Percentiles rank a stretch among this genome's conserved stretches.
Evolutionary conservation across 306 rosid genomes (phyloP).

Genomic region (Oemleria cerasiformis): DNA sequence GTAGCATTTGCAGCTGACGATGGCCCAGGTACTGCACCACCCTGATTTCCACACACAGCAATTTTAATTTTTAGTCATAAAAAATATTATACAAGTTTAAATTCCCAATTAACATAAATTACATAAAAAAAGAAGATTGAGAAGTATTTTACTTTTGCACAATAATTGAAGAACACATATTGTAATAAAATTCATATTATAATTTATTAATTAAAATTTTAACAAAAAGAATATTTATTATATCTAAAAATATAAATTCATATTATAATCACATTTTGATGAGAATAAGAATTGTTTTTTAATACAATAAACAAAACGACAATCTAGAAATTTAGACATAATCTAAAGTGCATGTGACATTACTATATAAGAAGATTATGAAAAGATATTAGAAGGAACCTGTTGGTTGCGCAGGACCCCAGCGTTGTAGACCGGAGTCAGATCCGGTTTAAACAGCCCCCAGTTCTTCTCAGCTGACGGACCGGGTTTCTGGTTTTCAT

Average conservation of each 20-base stretch:
- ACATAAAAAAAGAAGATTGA: no score
- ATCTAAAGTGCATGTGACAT: not conserved
- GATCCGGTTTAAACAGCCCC: conserved; percentile 74
- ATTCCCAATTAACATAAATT: not conserved
- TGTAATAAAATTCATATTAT: no score
- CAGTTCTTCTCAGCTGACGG: conserved; percentile 81
- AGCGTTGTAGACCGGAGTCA: conserved; percentile 63
- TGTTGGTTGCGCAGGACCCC: conserved; percentile 54
- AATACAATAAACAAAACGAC: not conserved
- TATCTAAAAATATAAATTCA: no score
- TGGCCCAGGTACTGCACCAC: conserved; percentile 8
- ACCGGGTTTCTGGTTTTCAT: conserved; percentile 89
- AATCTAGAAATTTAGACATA: not conserved
- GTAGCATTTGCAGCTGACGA: not conserved
- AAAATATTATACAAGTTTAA: no score
- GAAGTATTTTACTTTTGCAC: not conserved
- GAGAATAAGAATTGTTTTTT: not conserved
- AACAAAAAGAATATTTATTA: no score
- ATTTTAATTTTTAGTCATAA: no score
- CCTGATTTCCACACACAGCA: not conserved
- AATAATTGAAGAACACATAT: not conserved
- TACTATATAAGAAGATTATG: not conserved
- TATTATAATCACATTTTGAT: no score
- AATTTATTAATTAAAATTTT: no score
- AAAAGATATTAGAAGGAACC: conserved; percentile 20